These are phyloP conservation scores for Neurospora sublineolata DNA, from an alignment of 495 filamentous ascomycete species.

Conservation along the genomic window DNA sequence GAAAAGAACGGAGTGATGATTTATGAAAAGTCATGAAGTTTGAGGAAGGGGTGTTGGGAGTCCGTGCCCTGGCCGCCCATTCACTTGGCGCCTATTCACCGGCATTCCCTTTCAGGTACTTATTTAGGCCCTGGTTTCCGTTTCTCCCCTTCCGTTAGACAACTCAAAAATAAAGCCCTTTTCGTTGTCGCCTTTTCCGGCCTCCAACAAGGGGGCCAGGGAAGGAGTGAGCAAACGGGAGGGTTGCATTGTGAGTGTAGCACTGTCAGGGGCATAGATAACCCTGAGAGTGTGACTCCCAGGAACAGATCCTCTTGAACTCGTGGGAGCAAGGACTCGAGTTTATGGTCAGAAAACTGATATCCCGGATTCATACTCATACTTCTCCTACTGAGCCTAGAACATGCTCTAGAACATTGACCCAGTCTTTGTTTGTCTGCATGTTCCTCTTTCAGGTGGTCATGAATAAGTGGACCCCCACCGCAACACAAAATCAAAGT, in stretches of 20 bases:
- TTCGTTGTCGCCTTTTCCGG: too few relatives aligned
- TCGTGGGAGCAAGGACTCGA: neutral
- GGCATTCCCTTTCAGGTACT: too few relatives aligned
- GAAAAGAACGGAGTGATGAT: neutral
- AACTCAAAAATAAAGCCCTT: too few relatives aligned
- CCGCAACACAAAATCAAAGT: neutral
- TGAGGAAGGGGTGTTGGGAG: neutral
- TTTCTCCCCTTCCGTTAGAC: too few relatives aligned
- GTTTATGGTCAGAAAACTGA: neutral
- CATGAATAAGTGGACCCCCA: neutral
- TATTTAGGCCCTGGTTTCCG: too few relatives aligned
- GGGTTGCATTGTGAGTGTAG: neutral
- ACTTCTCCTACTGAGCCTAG: neutral
- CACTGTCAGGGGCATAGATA: neutral
- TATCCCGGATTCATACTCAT: neutral
- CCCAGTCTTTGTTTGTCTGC: neutral
- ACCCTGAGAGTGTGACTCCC: neutral
- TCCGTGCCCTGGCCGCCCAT: too few relatives aligned
- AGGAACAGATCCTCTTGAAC: neutral
- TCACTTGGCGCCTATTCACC: too few relatives aligned
- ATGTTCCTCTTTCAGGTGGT: neutral
- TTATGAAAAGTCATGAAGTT: neutral
- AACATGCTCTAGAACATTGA: neutral
- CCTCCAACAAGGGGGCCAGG: neutral
- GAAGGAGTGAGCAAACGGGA: neutral